Conservation (phyloP, 345 rosid species). For the Ailanthus altissimus region DNA sequence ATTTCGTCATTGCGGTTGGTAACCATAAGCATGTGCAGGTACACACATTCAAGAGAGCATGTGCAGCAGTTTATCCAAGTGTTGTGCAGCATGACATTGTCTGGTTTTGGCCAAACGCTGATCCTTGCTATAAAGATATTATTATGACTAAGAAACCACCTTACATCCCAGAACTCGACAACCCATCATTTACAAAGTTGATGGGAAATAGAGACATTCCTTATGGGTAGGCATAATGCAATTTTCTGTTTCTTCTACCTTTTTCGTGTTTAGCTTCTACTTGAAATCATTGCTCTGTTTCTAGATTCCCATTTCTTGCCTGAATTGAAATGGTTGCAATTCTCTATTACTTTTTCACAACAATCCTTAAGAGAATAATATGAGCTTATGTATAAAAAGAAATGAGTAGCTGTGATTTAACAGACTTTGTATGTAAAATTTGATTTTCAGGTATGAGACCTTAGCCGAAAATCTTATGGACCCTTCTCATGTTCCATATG, state of each 20-base stretch:
- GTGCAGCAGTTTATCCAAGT: conserved; percentile 74
- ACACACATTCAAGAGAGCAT: conserved; percentile 70
- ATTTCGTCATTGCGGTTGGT: too few relatives aligned
- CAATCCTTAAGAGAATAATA: too few relatives aligned
- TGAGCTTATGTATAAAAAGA: too few relatives aligned
- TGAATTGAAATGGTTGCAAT: too few relatives aligned
- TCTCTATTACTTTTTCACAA: too few relatives aligned
- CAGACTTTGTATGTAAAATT: background rate
- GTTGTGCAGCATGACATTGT: conserved; percentile 69
- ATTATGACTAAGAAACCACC: conserved; percentile 65
- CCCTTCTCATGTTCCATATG: conserved; percentile 89
- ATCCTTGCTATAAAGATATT: conserved; percentile 68
- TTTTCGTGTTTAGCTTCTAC: too few relatives aligned
- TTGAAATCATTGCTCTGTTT: too few relatives aligned
- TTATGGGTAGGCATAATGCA: conserved; percentile 72
- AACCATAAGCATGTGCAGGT: too few relatives aligned
- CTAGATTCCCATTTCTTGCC: too few relatives aligned
- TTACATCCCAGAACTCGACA: conserved; percentile 66
- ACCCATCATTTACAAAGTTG: conserved; percentile 71
- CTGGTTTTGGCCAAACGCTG: conserved; percentile 91
- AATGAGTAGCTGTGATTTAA: background rate
- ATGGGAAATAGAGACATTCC: conserved; percentile 74
- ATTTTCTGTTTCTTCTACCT: background rate
- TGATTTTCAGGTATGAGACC: conserved; percentile 68
- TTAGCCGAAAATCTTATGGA: conserved; percentile 83